Conservation (phyloP, 768 basidiomycete species). For the Amanita rubescens region DNA sequence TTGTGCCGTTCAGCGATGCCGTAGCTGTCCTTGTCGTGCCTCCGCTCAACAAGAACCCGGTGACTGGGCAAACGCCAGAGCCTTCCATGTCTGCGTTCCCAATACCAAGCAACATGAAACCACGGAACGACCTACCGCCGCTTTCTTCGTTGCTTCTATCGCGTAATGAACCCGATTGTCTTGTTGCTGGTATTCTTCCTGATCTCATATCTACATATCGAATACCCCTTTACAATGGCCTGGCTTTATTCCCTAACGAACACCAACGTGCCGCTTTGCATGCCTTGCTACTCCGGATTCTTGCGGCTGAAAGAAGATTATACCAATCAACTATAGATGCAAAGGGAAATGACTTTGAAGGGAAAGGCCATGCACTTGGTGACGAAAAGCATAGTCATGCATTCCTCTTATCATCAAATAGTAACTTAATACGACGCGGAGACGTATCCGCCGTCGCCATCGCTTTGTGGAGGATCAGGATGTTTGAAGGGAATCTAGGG, state of each 20-base stretch:
- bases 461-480: constrained; percentile 71
- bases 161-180: background rate
- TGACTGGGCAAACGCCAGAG: constrained; percentile 35
- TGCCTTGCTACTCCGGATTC: constrained; percentile 36
- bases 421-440: constrained; percentile 38
- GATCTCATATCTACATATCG: constrained; percentile 19
- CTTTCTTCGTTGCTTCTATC: constrained; percentile 23
- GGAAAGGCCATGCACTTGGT: constrained; percentile 8
- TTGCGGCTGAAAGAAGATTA: constrained; percentile 37
- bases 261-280: constrained; percentile 56
- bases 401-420: constrained; percentile 54
- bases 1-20: constrained; percentile 44
- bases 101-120: constrained; percentile 15
- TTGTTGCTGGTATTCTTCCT: constrained; percentile 7
- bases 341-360: background rate
- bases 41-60: constrained; percentile 49
- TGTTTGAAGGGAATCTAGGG: constrained; percentile 66
- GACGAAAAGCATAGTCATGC: constrained; percentile 57
- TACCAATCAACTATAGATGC: background rate
- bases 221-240: constrained; percentile 65
- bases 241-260: constrained; percentile 53
- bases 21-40: constrained; percentile 66
- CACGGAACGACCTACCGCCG: constrained; percentile 18
- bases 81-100: constrained; percentile 30
- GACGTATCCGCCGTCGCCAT: constrained; percentile 61